These are phyloP conservation scores for Kalanchoe fedtschenkoi DNA, from an alignment of 164 flowering plant species.

Conservation along the genomic window DNA sequence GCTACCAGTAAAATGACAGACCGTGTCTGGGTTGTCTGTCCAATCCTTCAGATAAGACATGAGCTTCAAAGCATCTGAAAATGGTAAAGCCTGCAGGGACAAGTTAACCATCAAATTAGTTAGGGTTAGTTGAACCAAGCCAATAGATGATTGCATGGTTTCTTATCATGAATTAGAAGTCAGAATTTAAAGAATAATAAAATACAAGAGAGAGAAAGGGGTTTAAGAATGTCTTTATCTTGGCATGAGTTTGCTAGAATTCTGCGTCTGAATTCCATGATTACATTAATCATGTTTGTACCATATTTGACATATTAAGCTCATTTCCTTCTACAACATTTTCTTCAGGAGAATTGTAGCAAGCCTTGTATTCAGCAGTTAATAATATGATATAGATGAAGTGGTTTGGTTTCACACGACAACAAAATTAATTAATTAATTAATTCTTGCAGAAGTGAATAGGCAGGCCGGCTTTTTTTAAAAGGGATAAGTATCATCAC, in stretches of 20 bases:
- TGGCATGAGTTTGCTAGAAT: not conserved
- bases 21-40: slow-evolving; percentile 72
- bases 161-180: not conserved
- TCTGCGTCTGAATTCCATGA: not conserved
- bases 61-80: slow-evolving; percentile 84
- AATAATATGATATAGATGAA: not conserved
- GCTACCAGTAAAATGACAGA: slow-evolving; percentile 7
- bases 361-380: slow-evolving; percentile 2
- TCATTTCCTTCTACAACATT: not conserved
- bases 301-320: not conserved
- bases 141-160: not conserved
- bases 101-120: not conserved
- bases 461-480: no score
- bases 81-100: slow-evolving; percentile 66
- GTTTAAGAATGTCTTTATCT: not conserved
- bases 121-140: not conserved
- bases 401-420: no score
- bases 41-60: slow-evolving; percentile 69
- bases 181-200: not conserved
- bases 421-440: no score
- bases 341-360: no score
- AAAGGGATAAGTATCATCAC: no score
- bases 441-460: no score
- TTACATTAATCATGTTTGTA: not conserved
- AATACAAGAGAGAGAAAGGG: not conserved